Evolutionary conservation across 495 filamentous ascomycete species (phyloP).

Genomic region (Pyrenopolyporus hunteri): DNA sequence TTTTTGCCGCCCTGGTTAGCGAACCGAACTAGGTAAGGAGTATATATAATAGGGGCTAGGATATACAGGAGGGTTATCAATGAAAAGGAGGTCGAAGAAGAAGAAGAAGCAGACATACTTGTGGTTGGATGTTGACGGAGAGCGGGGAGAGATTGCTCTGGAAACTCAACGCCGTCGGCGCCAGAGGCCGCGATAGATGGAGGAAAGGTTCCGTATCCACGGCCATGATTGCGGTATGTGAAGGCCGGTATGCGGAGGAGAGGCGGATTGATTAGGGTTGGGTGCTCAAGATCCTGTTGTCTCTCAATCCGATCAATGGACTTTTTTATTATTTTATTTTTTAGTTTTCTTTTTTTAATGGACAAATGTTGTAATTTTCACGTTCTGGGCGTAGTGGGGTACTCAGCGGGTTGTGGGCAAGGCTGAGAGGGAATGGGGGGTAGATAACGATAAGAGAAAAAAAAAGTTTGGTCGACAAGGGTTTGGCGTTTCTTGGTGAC

Average conservation of each 20-base stretch:
- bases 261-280: not conserved
- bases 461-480: not conserved
- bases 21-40: too few species aligned
- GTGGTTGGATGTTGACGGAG: constrained; percentile 91
- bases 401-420: constrained; percentile 33
- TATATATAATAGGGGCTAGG: constrained; percentile 57
- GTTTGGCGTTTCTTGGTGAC: not conserved
- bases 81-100: not conserved
- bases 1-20: not conserved
- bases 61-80: constrained; percentile 60
- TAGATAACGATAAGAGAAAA: constrained; percentile 7
- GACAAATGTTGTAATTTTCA: constrained; percentile 30
- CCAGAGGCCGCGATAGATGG: constrained; percentile 91
- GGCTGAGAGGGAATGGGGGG: constrained; percentile 16
- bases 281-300: not conserved
- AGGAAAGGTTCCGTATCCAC: constrained; percentile 80
- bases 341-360: not conserved
- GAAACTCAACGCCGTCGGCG: constrained; percentile 75
- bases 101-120: constrained; percentile 61
- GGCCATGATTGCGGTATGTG: constrained; percentile 70
- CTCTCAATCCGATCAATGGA: constrained; percentile 1
- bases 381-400: constrained; percentile 29
- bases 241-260: not conserved
- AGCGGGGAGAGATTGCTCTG: constrained; percentile 86
- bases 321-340: constrained; percentile 9